Evolutionary conservation across 495 filamentous ascomycete genomes (phyloP).

Genomic region (Tuber melanosporum): DNA sequence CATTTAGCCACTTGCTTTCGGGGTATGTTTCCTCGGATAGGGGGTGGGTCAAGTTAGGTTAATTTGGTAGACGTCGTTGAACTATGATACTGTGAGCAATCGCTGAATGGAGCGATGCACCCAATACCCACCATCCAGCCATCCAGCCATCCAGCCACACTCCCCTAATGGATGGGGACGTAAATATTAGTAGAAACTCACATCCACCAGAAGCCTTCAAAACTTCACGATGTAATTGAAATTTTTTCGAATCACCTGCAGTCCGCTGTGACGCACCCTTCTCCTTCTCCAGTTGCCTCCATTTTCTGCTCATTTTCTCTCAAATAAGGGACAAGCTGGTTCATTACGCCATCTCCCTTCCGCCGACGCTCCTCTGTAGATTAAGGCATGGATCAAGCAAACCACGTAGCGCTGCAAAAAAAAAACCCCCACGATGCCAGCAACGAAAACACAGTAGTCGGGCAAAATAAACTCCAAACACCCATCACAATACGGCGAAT

Average conservation of each 20-base stretch:
- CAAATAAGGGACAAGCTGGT: neutral
- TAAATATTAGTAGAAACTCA: neutral
- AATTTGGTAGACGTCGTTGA: neutral
- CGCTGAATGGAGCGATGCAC: neutral
- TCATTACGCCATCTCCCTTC: neutral
- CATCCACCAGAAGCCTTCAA: neutral
- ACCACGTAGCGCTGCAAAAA: no score
- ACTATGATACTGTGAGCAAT: neutral
- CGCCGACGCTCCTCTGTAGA: neutral
- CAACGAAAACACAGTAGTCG: neutral
- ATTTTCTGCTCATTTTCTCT: neutral
- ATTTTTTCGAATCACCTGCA: neutral
- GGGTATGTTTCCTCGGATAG: neutral
- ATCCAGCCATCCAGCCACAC: neutral
- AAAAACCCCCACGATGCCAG: neutral
- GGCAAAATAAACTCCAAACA: neutral
- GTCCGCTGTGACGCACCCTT: neutral
- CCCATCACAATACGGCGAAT: neutral
- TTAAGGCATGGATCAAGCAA: neutral
- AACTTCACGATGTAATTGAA: neutral
- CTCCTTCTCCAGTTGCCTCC: neutral
- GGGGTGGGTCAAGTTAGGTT: neutral
- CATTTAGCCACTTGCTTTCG: neutral
- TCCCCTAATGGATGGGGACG: neutral
- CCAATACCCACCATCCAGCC: neutral